These are phyloP conservation scores for Kwoniella sp. DNA, from an alignment of 768 basidiomycete species.

Conservation along the genomic window DNA sequence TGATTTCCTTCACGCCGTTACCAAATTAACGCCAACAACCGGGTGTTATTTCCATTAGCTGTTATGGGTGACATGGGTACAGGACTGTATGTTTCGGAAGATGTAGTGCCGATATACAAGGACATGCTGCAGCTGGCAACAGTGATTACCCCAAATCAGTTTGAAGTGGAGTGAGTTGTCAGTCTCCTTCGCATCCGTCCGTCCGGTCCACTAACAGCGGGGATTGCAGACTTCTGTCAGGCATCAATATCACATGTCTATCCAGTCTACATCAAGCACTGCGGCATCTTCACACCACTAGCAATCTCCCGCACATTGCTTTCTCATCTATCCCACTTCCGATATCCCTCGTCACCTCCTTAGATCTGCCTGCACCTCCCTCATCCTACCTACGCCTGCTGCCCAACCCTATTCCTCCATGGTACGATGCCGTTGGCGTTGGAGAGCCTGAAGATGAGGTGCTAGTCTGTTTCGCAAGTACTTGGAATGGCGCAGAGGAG, in stretches of 20 bases:
- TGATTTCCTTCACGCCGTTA: neutral
- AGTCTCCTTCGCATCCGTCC: neutral
- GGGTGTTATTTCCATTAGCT: slow-evolving; percentile 60
- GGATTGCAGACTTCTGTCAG: slow-evolving; percentile 69
- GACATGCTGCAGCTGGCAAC: slow-evolving; percentile 70
- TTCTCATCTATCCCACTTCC: slow-evolving; percentile 85
- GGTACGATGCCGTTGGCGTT: slow-evolving; percentile 30
- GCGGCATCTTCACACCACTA: slow-evolving; percentile 70
- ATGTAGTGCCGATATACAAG: slow-evolving; percentile 84
- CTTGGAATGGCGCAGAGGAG: slow-evolving; percentile 30
- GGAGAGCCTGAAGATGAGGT: slow-evolving; percentile 55
- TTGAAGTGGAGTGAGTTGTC: slow-evolving; percentile 82
- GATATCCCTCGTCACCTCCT: slow-evolving; percentile 60
- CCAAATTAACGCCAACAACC: neutral
- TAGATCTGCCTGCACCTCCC: slow-evolving; percentile 54
- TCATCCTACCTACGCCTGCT: slow-evolving; percentile 32
- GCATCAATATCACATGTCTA: slow-evolving; percentile 68
- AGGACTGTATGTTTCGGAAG: slow-evolving; percentile 77
- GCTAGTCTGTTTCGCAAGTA: slow-evolving; percentile 79
- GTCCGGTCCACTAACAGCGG: slow-evolving; percentile 1
- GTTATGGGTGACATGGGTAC: slow-evolving; percentile 90
- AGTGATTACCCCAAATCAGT: slow-evolving; percentile 97
- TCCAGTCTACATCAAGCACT: slow-evolving; percentile 70
- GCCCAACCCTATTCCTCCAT: slow-evolving; percentile 31
- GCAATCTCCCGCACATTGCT: slow-evolving; percentile 80